Evolutionary conservation across 345 rosid genomes (phyloP).

Genomic region (Heritiera littoralis): DNA sequence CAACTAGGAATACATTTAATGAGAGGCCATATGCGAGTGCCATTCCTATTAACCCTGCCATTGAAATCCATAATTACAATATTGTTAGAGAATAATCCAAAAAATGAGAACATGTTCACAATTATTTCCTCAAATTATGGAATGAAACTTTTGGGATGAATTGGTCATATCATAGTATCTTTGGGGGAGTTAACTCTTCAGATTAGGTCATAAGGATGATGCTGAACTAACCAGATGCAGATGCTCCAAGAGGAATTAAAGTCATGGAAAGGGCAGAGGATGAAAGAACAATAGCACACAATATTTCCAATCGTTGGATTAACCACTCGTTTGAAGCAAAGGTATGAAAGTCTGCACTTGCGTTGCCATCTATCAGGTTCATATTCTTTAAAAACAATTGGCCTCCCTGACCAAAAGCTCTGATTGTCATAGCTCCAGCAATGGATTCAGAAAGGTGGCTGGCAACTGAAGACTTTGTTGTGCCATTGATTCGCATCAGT

Average conservation of each 20-base stretch:
- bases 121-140: too few relatives aligned
- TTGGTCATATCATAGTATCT: neutral
- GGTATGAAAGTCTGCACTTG: conserved; percentile 53
- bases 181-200: neutral
- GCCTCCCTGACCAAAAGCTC: conserved; percentile 57
- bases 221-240: conserved; percentile 48
- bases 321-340: conserved; percentile 63
- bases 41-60: conserved; percentile 67
- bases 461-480: conserved; percentile 54
- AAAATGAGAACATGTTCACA: too few relatives aligned
- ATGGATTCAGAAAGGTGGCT: conserved; percentile 64
- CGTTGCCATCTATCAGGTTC: conserved; percentile 49
- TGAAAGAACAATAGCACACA: conserved; percentile 52
- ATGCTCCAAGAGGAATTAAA: conserved; percentile 50
- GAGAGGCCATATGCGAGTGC: conserved; percentile 66
- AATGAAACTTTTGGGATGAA: neutral
- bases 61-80: neutral
- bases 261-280: conserved; percentile 60
- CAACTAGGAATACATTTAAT: conserved; percentile 45
- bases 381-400: conserved; percentile 54
- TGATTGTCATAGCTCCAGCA: conserved; percentile 56
- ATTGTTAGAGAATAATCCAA: neutral
- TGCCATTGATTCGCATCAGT: conserved; percentile 59
- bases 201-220: neutral
- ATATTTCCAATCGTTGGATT: conserved; percentile 53